phyloP scores from a whole-genome alignment of 2,329 filamentous ascomycete genomes.

The Paecilomyces sp. region DNA sequence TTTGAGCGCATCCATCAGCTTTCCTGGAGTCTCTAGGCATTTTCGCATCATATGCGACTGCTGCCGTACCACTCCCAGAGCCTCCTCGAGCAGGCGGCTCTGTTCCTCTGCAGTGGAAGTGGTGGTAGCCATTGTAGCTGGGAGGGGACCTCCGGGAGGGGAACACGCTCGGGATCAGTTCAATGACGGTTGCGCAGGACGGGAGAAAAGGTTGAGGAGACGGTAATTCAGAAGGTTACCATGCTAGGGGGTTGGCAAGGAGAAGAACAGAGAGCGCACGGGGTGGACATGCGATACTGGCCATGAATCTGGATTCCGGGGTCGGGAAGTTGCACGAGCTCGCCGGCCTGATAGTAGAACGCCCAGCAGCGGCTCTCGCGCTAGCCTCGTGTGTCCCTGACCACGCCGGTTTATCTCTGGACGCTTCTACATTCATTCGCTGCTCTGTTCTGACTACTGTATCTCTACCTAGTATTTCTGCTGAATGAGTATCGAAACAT shows the following conservation, averaged over 20 bases:
- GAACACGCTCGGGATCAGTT: background rate
- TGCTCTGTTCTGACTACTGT: background rate
- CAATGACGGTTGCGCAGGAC: background rate
- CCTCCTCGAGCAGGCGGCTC: conserved; percentile 94
- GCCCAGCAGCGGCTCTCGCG: conserved; percentile 5
- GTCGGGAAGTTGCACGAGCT: conserved; percentile 7
- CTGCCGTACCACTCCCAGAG: conserved; percentile 89
- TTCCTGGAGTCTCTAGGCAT: conserved; percentile 92
- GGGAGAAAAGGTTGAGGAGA: background rate
- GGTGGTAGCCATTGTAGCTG: conserved; percentile 39
- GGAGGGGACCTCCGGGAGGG: conserved; percentile 10
- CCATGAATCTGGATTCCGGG: background rate
- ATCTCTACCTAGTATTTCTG: background rate
- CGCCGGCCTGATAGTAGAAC: conserved; percentile 3
- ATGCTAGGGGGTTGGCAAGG: background rate
- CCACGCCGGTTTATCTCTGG: background rate
- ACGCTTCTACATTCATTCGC: background rate
- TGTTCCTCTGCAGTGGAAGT: conserved; percentile 67
- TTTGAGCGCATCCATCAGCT: conserved; percentile 99
- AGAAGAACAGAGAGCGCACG: background rate
- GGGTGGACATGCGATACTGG: background rate
- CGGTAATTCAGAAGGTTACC: background rate
- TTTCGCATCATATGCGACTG: conserved; percentile 97
- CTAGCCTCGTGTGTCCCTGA: conserved; percentile 1
- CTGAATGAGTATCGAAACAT: background rate